phyloP scores from a whole-genome alignment of 2,329 filamentous ascomycete genomes.

The Alternaria viburni region DNA sequence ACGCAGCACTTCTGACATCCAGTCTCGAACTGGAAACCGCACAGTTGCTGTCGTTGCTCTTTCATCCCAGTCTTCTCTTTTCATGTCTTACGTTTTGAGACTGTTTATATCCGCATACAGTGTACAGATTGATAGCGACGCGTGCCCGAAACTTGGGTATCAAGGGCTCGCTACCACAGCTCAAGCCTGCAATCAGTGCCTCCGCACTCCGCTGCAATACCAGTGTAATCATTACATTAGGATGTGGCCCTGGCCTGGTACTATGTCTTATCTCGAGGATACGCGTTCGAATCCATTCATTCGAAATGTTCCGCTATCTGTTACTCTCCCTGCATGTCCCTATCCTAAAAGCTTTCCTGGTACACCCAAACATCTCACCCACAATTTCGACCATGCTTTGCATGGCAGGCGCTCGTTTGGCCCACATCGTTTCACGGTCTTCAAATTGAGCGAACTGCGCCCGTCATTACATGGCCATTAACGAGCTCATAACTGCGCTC shows the following conservation, averaged over 20 bases:
- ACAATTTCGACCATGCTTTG: background rate
- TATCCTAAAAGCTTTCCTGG: background rate
- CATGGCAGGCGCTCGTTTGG: background rate
- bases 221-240: background rate
- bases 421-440: background rate
- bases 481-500: background rate
- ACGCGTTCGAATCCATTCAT: background rate
- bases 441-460: background rate
- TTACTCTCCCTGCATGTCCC: background rate
- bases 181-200: background rate
- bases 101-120: background rate
- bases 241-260: background rate
- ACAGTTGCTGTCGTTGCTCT: background rate
- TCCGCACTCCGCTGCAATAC: background rate
- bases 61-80: background rate
- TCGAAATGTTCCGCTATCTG: background rate
- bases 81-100: background rate
- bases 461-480: background rate
- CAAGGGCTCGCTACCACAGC: background rate
- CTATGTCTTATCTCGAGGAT: background rate
- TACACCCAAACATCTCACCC: background rate
- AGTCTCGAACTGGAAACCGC: background rate
- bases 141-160: background rate
- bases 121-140: background rate
- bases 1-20: background rate